These are phyloP conservation scores for Medicago truncatula DNA, from an alignment of 306 rosid species.

Conservation along the genomic window MtrunA17r5.0-ANR NC_053043.1:44072501-44073000, in stretches of 20 bases:
- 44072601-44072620: constrained; percentile 67
- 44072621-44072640: constrained; percentile 94
- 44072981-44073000: constrained; percentile 41
- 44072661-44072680: constrained; percentile 82
- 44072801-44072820: constrained; percentile 33
- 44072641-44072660: constrained; percentile 93
- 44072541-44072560: constrained; percentile 44
- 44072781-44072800: constrained; percentile 18
- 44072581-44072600: constrained; percentile 97
- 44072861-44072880: constrained; percentile 24
- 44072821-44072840: neutral
- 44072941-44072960: neutral
- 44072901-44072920: constrained; percentile 30
- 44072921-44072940: constrained; percentile 21
- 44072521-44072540: constrained; percentile 12
- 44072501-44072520: neutral
- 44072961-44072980: constrained; percentile 20
- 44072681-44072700: constrained; percentile 67
- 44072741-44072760: constrained; percentile 33
- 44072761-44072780: constrained; percentile 24
- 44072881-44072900: neutral
- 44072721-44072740: constrained; percentile 29
- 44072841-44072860: constrained; percentile 13
- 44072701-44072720: constrained; percentile 49
- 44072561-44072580: constrained; percentile 62